Percentiles rank a stretch among this genome's conserved stretches.
Evolutionary conservation across 2,329 filamentous ascomycete species (phyloP).

Genomic region (Xylaria sp.): DNA sequence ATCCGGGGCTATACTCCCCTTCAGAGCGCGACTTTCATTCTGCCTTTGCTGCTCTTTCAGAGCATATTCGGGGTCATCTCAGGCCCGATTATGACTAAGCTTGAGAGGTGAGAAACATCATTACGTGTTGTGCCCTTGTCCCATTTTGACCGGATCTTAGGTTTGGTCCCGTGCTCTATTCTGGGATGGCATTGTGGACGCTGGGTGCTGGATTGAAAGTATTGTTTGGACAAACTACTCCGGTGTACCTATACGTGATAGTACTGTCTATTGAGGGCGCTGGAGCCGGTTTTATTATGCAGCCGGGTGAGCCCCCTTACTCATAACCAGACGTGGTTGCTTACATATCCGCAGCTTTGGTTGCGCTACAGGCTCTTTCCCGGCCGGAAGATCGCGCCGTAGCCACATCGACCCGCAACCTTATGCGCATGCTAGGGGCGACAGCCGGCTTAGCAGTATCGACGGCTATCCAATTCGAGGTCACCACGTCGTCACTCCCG

Average conservation of each 20-base stretch:
- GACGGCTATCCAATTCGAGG: conserved; percentile 9
- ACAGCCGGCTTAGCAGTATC: conserved; percentile 25
- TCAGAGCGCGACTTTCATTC: conserved; percentile 21
- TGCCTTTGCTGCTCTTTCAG: conserved; percentile 26
- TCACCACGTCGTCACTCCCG: conserved; percentile 9
- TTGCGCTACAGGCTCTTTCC: conserved; percentile 29
- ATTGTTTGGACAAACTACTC: conserved; percentile 21
- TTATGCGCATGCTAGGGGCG: conserved; percentile 26
- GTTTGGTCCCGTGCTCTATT: conserved; percentile 21
- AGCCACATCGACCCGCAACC: conserved; percentile 27
- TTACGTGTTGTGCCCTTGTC: neutral
- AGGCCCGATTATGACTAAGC: conserved; percentile 24
- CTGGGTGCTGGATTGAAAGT: conserved; percentile 28
- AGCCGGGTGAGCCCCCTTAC: conserved; percentile 17
- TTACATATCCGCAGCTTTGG: conserved; percentile 18
- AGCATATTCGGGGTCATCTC: conserved; percentile 20
- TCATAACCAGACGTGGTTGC: neutral
- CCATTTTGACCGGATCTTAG: neutral
- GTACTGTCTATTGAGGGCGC: conserved; percentile 26
- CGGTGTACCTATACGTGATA: conserved; percentile 16
- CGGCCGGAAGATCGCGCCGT: conserved; percentile 26
- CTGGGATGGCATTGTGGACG: conserved; percentile 23
- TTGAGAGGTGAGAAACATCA: conserved; percentile 14
- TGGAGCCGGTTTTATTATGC: conserved; percentile 28
- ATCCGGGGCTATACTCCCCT: conserved; percentile 23